phyloP scores from a whole-genome alignment of 495 filamentous ascomycete species.

The Hypoxylon intermedium region DNA sequence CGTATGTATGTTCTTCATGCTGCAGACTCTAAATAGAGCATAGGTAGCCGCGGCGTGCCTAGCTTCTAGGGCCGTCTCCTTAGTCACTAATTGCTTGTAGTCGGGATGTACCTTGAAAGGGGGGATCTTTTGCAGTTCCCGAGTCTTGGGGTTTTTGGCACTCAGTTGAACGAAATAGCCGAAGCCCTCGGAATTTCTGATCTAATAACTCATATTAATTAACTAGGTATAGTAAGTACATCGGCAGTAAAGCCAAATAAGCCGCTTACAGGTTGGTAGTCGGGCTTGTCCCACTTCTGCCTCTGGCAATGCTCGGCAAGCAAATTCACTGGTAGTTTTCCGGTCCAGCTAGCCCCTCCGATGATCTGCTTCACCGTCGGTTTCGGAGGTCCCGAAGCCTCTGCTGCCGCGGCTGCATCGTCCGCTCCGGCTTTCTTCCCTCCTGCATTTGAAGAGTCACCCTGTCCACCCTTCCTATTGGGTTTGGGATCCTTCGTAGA shows the following conservation, averaged over 20 bases:
- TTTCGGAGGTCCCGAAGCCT: constrained; percentile 64
- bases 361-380: constrained; percentile 87
- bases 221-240: constrained; percentile 30
- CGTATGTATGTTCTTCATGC: constrained; percentile 92
- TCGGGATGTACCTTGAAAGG: constrained; percentile 81
- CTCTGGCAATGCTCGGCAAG: constrained; percentile 94
- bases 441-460: constrained; percentile 41
- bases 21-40: constrained; percentile 87
- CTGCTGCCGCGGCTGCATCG: constrained; percentile 49
- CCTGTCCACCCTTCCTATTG: constrained; percentile 47
- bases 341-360: constrained; percentile 95
- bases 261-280: constrained; percentile 69
- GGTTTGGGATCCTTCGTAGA: constrained; percentile 62
- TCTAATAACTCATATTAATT: constrained; percentile 39
- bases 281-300: constrained; percentile 92
- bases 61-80: constrained; percentile 83
- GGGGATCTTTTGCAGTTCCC: constrained; percentile 72
- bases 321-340: constrained; percentile 91
- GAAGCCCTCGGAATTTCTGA: constrained; percentile 64
- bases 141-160: constrained; percentile 81
- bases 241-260: constrained; percentile 26
- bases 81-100: constrained; percentile 69
- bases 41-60: constrained; percentile 92
- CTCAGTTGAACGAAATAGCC: constrained; percentile 80
- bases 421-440: constrained; percentile 48